Evolutionary conservation across 2,329 filamentous ascomycete genomes (phyloP), one percentile per base, ranked within the genome.

Genomic region (Xylaria sp.): DNA sequence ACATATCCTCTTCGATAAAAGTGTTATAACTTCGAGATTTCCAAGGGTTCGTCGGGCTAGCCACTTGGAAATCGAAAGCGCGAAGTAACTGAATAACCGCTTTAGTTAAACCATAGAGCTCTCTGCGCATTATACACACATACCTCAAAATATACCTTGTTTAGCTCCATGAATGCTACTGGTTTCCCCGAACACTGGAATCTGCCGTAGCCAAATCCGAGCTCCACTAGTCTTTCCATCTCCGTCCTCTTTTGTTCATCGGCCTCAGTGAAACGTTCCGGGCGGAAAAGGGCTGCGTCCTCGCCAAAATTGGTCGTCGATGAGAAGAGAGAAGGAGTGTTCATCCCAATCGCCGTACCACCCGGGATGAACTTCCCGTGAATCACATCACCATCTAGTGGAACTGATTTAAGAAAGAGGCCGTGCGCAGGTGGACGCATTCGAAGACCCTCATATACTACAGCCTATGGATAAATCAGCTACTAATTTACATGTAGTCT

Each of bases 361-460:
- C 62, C 65, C 10, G 67, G 69, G 10, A 71, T 57, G 36, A 66
- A 69, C 6, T 63, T 38, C 15, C 66, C 69, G 45, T 65, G 27
- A 11, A 70, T 42, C 5, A 33, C 38, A 39, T 75, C 73, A 13
- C 76, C 76, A 29, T 67, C 69, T 2, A 62, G 56, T 2, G 75
- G 76, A 0, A 74, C 73, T 5, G 62, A 39, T 44, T 74, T 74
- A n/a, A 58, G 65, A 29, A 71, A 67, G 6, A 75, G 58, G 7
- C 70, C 73, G 1, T 70, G 73, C 2, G 75, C 67, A 2, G 74
- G 75, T 2, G 78, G 75, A 27, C 74, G 75, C 31, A 80, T 75
- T 0, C 80, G 74, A 22, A 79, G 69, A 3, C 77, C 79, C 69
- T 81, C 80, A 58, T 77, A 77, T 57, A 81, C 73, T 29, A 77